Conservation (phyloP, 1,139 yeast genomes). For the Pichia norvegensis region DNA sequence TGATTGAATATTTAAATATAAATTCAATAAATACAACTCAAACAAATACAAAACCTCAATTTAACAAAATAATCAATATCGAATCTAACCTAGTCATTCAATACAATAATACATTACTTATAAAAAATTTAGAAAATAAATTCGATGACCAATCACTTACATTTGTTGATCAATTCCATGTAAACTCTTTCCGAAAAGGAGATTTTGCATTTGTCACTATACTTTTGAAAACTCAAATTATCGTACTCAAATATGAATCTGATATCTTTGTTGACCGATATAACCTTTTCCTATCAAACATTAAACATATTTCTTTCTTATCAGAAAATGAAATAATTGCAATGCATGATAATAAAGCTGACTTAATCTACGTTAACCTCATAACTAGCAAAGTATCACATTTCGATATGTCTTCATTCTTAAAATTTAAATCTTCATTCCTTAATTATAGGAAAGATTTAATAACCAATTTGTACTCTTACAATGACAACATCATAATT, state of each 20-base stretch:
- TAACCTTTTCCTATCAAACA: conserved; percentile 11
- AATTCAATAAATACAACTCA: neutral
- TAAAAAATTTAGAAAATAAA: neutral
- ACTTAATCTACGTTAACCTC: conserved; percentile 11
- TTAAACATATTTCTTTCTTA: conserved; percentile 1
- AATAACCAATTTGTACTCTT: neutral
- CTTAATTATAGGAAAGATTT: conserved; percentile 4
- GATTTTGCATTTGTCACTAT: neutral
- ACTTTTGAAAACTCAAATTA: conserved; percentile 9
- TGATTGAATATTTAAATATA: neutral
- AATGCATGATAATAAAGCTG: conserved; percentile 6
- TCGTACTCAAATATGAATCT: conserved; percentile 12
- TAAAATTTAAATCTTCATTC: conserved; percentile 4
- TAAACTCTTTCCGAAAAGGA: neutral
- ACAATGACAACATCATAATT: neutral
- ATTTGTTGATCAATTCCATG: neutral
- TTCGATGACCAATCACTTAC: neutral
- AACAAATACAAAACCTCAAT: neutral
- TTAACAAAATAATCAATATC: neutral
- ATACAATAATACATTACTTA: neutral
- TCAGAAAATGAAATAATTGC: conserved; percentile 6
- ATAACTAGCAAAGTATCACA: conserved; percentile 8
- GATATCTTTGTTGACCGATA: conserved; percentile 10
- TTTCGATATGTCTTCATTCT: conserved; percentile 3
- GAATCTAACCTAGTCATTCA: neutral